Base-by-base conservation (phyloP, 2,329 filamentous ascomycete genomes). In the Rhynchosporium secalis region DNA sequence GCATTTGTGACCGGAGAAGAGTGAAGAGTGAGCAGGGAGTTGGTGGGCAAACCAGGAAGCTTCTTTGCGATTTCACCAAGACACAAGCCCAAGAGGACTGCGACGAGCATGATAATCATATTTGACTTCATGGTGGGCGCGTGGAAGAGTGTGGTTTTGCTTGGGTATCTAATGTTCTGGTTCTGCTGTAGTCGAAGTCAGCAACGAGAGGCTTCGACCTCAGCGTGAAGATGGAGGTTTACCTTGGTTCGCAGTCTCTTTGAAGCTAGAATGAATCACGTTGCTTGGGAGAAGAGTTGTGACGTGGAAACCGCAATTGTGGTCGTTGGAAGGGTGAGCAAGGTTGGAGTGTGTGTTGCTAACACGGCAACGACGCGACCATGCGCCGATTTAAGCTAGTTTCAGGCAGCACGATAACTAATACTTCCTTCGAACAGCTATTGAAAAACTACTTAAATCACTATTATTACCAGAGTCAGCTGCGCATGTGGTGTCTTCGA, bases 381-480 rank as follows among this genome's bases (percentile, higher is more conserved):
- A 52, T 38, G 49, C 49, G 31, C 8, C 15, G 33, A 3, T 28
- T n/a, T 52, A 40, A 33, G 31, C 49, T 38, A 20, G 15, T n/a
- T 26, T 33, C 26, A 52, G 49, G 49, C 49, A 52, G 49, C 49
- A 52, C 15, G 20, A 8, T 12, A 33, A n/a, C 49, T 52, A 52
- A 20, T 38, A 52, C 33, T 13, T 52, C 33, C 31, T 13, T 9
- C 20, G 7, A 38, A 40, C 31, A 15, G 20, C 20, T 20, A 20
- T 20, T 20, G 20, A 26, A 12, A 10, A 20, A 7, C n/a, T 52
- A 10, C 12, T 38, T 38, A 5, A 20, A 9, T 38, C 31, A 38
- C 15, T 51, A 12, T 9, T 7, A 9, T 33, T 20, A 20, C 20
- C 20, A 20, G 15, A 15, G n/a, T 52, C 26, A 52, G 15, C 8